Base-by-base conservation (phyloP, 768 basidiomycete genomes). In the Boletus sp. region DNA sequence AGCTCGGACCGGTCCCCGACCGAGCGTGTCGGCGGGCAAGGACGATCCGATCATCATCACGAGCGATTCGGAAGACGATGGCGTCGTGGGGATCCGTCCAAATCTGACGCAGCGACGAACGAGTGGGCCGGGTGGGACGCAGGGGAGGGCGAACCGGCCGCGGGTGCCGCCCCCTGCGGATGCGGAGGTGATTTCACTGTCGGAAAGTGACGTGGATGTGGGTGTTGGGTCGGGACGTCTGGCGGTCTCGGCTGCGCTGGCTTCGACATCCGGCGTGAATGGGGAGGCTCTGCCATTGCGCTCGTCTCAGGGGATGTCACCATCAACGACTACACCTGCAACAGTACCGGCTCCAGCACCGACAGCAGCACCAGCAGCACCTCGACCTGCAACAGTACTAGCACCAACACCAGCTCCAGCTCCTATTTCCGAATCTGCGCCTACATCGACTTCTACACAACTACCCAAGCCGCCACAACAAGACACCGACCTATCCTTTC, bases 161-260 rank as follows among this genome's bases (percentile, higher is more conserved):
- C 33, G 40, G 4, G 44, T 0, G 0, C 60, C 58, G 28, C 67
- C 59, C 1, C 61, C 61, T 18, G 2, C 7, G n/a, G 24, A 57
- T 5, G 60, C 10, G 7, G 71, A 71, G 32, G 68, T 73, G 17
- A 72, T 72, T n/a, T 62, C 58, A 11, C 52, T 73, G n/a, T 49
- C 53, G 11, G 71, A 73, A 18, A 73, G 68, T 17, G 70, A 71
- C 0, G n/a, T n/a, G n/a, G 64, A 61, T 10, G 1, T 11, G 29
- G 47, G 17, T 45, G 24, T 5, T 53, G 30, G 35, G 20, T 41
- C 28, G 30, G 45, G 10, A 20, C 35, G 17, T 24, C 42, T 29
- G 8, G 4, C 1, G 3, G 24, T 24, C 3, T 24, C 36, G 8
- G 28, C 30, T 39, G 40, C 20, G 4, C 36, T 28, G 9, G 35